Evolutionary conservation across 495 filamentous ascomycete species (phyloP), one percentile per base, ranked within the genome.

Genomic region (Aspergillus hancockii): DNA sequence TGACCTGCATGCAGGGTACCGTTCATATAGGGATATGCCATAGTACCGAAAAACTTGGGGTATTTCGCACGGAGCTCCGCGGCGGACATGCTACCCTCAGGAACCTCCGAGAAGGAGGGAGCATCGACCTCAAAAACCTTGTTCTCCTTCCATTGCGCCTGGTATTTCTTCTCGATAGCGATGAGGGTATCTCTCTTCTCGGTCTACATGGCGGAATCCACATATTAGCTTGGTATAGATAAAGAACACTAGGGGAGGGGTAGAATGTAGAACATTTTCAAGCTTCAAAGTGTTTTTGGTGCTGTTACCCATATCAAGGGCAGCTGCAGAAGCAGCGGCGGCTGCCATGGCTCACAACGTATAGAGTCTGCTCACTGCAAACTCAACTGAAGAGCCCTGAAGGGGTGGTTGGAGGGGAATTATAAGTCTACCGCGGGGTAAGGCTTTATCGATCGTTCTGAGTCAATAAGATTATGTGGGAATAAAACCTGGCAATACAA

Each of bases 1-100:
- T 98, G 93, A 50, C 93, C 93, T 14, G 89, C 91, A 67, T 98
- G 93, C 31, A 96, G 82, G 61, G 88, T 93, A 55, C 93, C 93
- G 75, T 98, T 98, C 89, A 96, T 97, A 73, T 98, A 96, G 31
- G 91, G 93, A 65, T 93, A 98, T 47, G 93, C 93, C 80, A 97
- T 93, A 40, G 88, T 92, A 57, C 88, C 93, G 65, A 95, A 93
- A 78, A 89, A 96, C 79, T 97, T 97, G 65, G 93, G 93, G 71
- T 88, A 75, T 71, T 88, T 88, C 63, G 87, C 80, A 67, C 90
- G 90, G 61, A 97, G 80, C 61, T 91, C 88, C 21, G 81, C 83
- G 46, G 89, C 73, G 40, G 87, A 77, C 62, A 90, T 87, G 54
- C 87, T 80, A 54, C 86, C 82, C 38, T 85, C 81, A 46, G 92